Evolutionary conservation across 805 yeast species (phyloP).

Genomic region (Candida dajiaensis): DNA sequence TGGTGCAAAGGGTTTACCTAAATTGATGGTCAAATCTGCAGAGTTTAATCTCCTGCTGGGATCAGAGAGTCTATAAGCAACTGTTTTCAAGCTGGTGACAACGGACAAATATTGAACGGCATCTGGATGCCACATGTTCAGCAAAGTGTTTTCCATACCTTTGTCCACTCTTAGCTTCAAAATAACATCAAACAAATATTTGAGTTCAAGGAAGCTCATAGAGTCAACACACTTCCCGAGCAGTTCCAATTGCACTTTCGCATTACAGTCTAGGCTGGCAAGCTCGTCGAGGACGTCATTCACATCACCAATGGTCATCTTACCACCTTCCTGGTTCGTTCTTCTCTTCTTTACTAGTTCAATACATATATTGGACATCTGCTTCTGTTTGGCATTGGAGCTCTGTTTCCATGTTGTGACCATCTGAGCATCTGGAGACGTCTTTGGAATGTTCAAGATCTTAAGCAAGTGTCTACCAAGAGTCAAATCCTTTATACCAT

Average conservation of each 20-base stretch:
- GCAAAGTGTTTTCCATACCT: slow-evolving; percentile 51
- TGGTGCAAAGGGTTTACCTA: slow-evolving; percentile 55
- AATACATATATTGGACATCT: slow-evolving; percentile 43
- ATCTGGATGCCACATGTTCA: slow-evolving; percentile 72
- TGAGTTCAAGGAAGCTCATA: slow-evolving; percentile 56
- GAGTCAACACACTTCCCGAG: slow-evolving; percentile 44
- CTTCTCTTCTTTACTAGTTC: slow-evolving; percentile 47
- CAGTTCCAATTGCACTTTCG: slow-evolving; percentile 35
- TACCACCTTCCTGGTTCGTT: slow-evolving; percentile 29
- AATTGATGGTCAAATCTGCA: slow-evolving; percentile 29
- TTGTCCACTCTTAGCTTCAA: slow-evolving; percentile 56
- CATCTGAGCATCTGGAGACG: slow-evolving; percentile 52
- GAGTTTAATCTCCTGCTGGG: slow-evolving; percentile 38
- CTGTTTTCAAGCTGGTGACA: slow-evolving; percentile 55
- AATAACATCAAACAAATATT: slow-evolving; percentile 64
- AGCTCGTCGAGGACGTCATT: slow-evolving; percentile 41
- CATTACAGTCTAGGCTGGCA: slow-evolving; percentile 25
- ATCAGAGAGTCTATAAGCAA: slow-evolving; percentile 53
- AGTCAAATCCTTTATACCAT: slow-evolving; percentile 57
- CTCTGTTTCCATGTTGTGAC: slow-evolving; percentile 41
- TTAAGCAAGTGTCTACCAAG: slow-evolving; percentile 46
- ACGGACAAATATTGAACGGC: slow-evolving; percentile 59
- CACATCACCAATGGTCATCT: slow-evolving; percentile 42
- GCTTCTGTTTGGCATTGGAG: slow-evolving; percentile 33
- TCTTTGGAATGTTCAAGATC: slow-evolving; percentile 52